Conservation (phyloP, 2,329 filamentous ascomycete species). For the Cladophialophora psammophila region DNA sequence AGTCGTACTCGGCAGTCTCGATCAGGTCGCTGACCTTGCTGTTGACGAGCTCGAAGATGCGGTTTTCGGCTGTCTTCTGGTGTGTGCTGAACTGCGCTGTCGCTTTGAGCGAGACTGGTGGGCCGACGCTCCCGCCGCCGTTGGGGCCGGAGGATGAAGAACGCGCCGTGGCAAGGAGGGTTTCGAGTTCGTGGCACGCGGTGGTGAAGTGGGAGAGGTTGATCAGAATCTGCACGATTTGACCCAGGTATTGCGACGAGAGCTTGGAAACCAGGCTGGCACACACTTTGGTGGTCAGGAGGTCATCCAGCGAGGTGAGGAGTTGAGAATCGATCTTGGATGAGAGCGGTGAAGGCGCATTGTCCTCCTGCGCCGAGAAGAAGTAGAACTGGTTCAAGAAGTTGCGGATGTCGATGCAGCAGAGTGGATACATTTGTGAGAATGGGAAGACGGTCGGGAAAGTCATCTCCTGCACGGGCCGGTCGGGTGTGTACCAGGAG, state of each 20-base stretch:
- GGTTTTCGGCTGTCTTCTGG: constrained; percentile 95
- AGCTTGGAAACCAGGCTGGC: constrained; percentile 86
- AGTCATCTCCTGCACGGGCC: constrained; percentile 75
- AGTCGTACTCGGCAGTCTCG: constrained; percentile 97
- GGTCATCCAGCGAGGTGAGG: constrained; percentile 85
- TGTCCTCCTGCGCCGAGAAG: constrained; percentile 93
- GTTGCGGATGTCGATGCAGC: constrained; percentile 97
- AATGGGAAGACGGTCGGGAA: constrained; percentile 97
- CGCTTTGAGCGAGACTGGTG: constrained; percentile 59
- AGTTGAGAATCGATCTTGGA: constrained; percentile 90
- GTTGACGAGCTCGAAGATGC: constrained; percentile 98
- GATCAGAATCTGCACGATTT: constrained; percentile 98
- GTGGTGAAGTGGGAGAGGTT: constrained; percentile 97
- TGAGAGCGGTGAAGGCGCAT: constrained; percentile 68
- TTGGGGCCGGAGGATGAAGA: constrained; percentile 60
- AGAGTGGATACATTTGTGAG: constrained; percentile 98
- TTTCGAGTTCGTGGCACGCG: constrained; percentile 88
- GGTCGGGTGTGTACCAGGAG: constrained; percentile 92
- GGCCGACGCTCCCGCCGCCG: constrained; percentile 55
- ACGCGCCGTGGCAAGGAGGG: constrained; percentile 81
- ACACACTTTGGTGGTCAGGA: constrained; percentile 93
- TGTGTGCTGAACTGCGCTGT: constrained; percentile 86
- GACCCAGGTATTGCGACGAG: constrained; percentile 90
- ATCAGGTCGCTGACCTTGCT: constrained; percentile 98
- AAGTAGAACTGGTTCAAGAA: constrained; percentile 98